Evolutionary conservation across 805 yeast genomes (phyloP).

Genomic region (Metschnikowia peoriensis): DNA sequence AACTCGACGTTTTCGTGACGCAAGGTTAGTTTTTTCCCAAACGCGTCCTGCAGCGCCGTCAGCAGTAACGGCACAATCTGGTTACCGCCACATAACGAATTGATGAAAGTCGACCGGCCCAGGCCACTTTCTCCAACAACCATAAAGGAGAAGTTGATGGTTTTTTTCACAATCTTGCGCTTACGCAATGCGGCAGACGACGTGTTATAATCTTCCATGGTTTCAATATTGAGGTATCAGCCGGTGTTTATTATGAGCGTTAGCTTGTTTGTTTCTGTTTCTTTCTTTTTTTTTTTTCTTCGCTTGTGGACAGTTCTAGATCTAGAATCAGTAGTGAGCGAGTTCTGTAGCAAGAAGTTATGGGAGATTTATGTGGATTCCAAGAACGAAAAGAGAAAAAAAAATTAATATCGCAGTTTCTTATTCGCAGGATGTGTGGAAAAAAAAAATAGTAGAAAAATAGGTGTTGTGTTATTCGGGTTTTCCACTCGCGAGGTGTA

Average conservation of each 20-base stretch:
- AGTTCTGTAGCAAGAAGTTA: too few relatives aligned
- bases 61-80: constrained; percentile 69
- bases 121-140: constrained; percentile 84
- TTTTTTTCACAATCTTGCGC: constrained; percentile 77
- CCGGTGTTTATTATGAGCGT: neutral
- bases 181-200: constrained; percentile 49
- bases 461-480: too few relatives aligned
- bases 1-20: constrained; percentile 81
- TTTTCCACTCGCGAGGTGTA: too few relatives aligned
- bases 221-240: neutral
- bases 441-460: too few relatives aligned
- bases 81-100: constrained; percentile 85
- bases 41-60: constrained; percentile 58
- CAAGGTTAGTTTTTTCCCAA: constrained; percentile 49
- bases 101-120: constrained; percentile 91
- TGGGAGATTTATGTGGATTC: too few relatives aligned
- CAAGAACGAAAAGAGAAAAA: too few relatives aligned
- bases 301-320: neutral
- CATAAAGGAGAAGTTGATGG: constrained; percentile 82
- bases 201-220: constrained; percentile 23
- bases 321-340: too few relatives aligned
- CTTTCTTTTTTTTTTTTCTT: neutral
- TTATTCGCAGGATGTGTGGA: too few relatives aligned
- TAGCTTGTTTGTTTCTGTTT: neutral
- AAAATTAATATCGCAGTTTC: too few relatives aligned